Evolutionary conservation across 345 rosid genomes (phyloP), one percentile per base, ranked within the genome.

Genomic region (Microthlaspi erraticum): DNA sequence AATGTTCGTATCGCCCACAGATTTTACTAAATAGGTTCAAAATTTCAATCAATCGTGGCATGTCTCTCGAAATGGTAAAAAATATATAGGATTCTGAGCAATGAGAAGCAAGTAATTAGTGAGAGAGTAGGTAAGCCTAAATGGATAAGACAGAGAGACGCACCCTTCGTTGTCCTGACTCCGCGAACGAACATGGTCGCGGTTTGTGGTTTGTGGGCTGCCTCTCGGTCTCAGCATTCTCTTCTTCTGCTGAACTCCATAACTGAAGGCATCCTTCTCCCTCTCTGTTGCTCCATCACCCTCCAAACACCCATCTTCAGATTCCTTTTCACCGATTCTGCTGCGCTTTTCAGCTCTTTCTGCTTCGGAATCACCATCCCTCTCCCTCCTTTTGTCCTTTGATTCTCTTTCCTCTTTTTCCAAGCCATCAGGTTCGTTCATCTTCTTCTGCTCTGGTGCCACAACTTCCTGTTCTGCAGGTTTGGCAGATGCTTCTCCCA

Each of bases 181-280:
- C 43, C 86, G 94, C 46, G 93, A 68, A 79, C 81, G 84, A 43
- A 78, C 87, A 50, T 81, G 80, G 41, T 95, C 98, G 14, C 92
- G 89, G 34, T 82, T 88, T 42, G 80, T 75, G 65, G 84, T 74
- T 71, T 87, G 97, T 58, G 98, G 96, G 74, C 98, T 92, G 50
- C 96, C 94, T 78, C 97, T 88, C 17, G 99, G 89, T 60, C 97
- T 81, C 57, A 85, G 92, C 98, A 92, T 87, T 83, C 97, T 84
- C 88, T 89, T 94, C 56, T 94, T 88, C 82, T 90, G 98, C 80
- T 94, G 99, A 71, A 90, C 89, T 71, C 98, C 99, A 74, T 81
- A 82, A 72, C 74, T 84, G 72, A 95, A 83, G 55, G 69, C 81
- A 60, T 88, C 99, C 74, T 87, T 90, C 57, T 95, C 99, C 83